Conservation (phyloP, 208 protist genomes). For the Acanthamoeba polyphaga region DNA sequence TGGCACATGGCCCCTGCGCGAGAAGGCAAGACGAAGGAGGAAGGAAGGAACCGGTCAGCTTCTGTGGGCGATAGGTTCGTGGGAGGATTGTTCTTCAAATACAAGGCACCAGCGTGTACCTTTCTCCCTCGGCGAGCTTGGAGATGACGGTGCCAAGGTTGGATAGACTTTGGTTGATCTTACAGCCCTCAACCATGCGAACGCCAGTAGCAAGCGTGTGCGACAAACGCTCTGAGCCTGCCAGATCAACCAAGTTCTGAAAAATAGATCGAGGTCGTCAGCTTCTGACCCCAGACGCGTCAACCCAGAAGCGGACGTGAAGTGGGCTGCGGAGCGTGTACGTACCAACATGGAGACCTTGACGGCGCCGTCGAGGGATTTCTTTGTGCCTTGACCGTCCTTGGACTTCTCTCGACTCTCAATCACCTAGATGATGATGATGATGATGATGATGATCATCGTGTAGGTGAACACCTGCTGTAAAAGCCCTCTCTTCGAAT, state of each 20-base stretch:
- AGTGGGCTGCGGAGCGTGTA: background rate
- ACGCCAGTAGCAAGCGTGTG: slow-evolving; percentile 95
- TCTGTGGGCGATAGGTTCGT: background rate
- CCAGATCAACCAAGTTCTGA: slow-evolving; percentile 97
- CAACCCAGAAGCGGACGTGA: background rate
- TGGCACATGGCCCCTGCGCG: slow-evolving; percentile 87
- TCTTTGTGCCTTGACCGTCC: slow-evolving; percentile 13
- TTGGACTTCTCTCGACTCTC: slow-evolving; percentile 60
- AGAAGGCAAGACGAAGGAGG: background rate
- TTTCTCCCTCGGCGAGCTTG: slow-evolving; percentile 85
- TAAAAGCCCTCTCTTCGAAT: background rate
- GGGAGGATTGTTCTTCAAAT: background rate
- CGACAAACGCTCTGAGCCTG: slow-evolving; percentile 96
- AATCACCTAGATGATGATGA: slow-evolving; percentile 67
- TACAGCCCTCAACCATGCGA: slow-evolving; percentile 94
- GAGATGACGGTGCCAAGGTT: slow-evolving; percentile 91
- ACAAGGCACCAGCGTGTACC: background rate
- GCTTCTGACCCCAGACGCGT: background rate
- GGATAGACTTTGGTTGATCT: slow-evolving; percentile 98
- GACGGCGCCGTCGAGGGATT: slow-evolving; percentile 72
- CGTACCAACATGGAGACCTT: slow-evolving; percentile 71
- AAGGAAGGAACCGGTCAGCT: background rate
- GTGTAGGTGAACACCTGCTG: too few species aligned
- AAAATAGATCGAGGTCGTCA: slow-evolving; percentile 69
- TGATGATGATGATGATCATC: too few species aligned